Percentiles rank a stretch among this genome's conserved stretches.
Evolutionary conservation across 345 rosid genomes (phyloP).

Genomic region (Populus pruinosa): DNA sequence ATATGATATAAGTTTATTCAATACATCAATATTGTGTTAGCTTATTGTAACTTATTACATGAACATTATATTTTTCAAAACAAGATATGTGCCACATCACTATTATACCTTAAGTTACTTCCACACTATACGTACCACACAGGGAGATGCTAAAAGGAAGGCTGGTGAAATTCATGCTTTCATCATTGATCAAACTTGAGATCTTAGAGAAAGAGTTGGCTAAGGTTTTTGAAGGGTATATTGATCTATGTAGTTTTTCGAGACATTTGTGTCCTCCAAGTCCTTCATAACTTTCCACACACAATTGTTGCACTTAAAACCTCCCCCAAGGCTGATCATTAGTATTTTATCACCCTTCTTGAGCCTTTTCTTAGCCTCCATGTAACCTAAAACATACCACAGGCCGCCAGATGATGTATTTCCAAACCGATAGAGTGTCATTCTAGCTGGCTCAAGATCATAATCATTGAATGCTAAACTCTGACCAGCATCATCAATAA

Average conservation of each 20-base stretch:
- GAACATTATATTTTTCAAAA: too few species aligned
- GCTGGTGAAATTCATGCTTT: neutral
- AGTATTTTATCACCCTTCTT: conserved; percentile 22
- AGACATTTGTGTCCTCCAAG: conserved; percentile 37
- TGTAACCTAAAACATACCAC: conserved; percentile 35
- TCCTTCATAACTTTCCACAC: conserved; percentile 26
- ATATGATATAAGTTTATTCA: too few species aligned
- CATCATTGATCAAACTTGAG: conserved; percentile 32
- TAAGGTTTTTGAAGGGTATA: conserved; percentile 31
- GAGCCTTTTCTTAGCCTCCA: conserved; percentile 34
- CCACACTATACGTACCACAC: too few species aligned
- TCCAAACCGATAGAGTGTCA: conserved; percentile 34
- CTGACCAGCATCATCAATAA: conserved; percentile 25
- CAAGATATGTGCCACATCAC: too few species aligned
- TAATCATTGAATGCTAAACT: conserved; percentile 7
- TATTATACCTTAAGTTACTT: too few species aligned
- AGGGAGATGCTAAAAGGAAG: too few species aligned
- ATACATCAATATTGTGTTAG: too few species aligned
- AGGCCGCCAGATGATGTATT: conserved; percentile 28
- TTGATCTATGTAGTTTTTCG: conserved; percentile 43
- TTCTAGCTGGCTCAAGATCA: conserved; percentile 34
- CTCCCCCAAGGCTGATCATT: conserved; percentile 33
- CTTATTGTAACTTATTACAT: too few species aligned
- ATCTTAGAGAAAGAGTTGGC: conserved; percentile 38
- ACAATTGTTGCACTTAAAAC: conserved; percentile 33